Percentiles rank a stretch among this genome's conserved stretches.
These are phyloP conservation scores for Trypanosoma rangeli DNA, from an alignment of 208 protist species.

Conservation along the genomic window DNA sequence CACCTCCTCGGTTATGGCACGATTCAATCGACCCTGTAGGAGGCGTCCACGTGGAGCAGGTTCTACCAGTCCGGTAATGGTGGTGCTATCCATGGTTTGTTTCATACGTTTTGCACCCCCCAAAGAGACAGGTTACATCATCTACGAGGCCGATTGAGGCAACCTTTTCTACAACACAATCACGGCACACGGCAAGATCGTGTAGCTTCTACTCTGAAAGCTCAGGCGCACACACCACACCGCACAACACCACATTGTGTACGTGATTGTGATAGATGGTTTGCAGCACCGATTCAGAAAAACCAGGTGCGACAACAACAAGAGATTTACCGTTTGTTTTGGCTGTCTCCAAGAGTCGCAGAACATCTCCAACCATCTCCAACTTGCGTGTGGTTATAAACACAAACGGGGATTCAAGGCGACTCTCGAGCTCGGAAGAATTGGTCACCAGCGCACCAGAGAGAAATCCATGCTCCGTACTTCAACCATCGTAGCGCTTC, in stretches of 20 bases:
- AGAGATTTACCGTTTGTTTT: constrained; percentile 49
- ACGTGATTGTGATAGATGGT: constrained; percentile 94
- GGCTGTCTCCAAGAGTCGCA: constrained; percentile 73
- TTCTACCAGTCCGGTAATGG: constrained; percentile 86
- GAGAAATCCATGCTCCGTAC: constrained; percentile 97
- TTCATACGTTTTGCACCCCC: constrained; percentile 53
- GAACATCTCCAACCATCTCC: constrained; percentile 52
- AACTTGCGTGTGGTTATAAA: constrained; percentile 82
- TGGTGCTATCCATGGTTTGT: constrained; percentile 98
- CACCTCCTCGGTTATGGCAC: constrained; percentile 95
- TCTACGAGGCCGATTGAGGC: constrained; percentile 63
- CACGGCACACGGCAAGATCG: constrained; percentile 98
- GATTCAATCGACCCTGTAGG: constrained; percentile 90
- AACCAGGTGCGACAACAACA: constrained; percentile 64
- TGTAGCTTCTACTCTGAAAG: constrained; percentile 98
- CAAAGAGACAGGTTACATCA: constrained; percentile 64
- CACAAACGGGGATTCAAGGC: constrained; percentile 94
- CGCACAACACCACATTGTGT: constrained; percentile 93
- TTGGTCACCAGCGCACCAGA: constrained; percentile 99
- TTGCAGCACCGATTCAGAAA: constrained; percentile 78
- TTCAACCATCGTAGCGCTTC: constrained; percentile 97
- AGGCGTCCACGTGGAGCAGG: constrained; percentile 90
- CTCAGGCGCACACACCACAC: constrained; percentile 95
- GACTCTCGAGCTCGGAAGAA: constrained; percentile 90
- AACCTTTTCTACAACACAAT: constrained; percentile 91